A percentile compares a stretch with the other conserved stretches of the same genome.
These are phyloP conservation scores for Capsicum baccatum DNA, from an alignment of 257 asterid species.

Conservation along the genomic window DNA sequence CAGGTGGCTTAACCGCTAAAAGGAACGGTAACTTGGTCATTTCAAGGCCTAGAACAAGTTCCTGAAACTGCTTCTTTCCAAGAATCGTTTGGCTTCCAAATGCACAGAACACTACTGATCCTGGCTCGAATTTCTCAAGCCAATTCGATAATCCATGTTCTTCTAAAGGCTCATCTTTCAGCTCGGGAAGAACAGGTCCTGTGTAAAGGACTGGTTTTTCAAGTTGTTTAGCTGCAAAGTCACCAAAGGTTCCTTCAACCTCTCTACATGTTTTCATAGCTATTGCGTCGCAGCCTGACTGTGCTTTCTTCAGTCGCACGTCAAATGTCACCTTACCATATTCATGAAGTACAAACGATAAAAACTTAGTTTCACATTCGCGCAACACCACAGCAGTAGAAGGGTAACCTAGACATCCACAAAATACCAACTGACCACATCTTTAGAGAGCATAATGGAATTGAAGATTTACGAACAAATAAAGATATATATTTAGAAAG, in stretches of 20 bases:
- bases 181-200: conserved; percentile 38
- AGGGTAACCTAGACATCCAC: conserved; percentile 34
- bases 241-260: conserved; percentile 38
- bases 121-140: background rate
- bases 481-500: no score
- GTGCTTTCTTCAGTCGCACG: background rate
- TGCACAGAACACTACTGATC: no score
- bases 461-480: no score
- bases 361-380: no score
- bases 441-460: background rate
- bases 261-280: conserved; percentile 35
- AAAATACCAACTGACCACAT: background rate
- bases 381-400: background rate
- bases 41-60: no score
- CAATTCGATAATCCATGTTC: conserved; percentile 29
- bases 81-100: no score
- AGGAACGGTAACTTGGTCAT: no score
- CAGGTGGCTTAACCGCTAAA: no score
- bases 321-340: conserved; percentile 23
- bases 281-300: conserved; percentile 31
- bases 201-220: conserved; percentile 32
- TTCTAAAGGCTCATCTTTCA: background rate
- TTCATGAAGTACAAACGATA: background rate
- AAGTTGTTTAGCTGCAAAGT: conserved; percentile 7
- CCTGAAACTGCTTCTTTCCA: no score